These are phyloP conservation scores for Drechmeria coniospora DNA, from an alignment of 2,329 filamentous ascomycete genomes.

Conservation along the genomic window DNA sequence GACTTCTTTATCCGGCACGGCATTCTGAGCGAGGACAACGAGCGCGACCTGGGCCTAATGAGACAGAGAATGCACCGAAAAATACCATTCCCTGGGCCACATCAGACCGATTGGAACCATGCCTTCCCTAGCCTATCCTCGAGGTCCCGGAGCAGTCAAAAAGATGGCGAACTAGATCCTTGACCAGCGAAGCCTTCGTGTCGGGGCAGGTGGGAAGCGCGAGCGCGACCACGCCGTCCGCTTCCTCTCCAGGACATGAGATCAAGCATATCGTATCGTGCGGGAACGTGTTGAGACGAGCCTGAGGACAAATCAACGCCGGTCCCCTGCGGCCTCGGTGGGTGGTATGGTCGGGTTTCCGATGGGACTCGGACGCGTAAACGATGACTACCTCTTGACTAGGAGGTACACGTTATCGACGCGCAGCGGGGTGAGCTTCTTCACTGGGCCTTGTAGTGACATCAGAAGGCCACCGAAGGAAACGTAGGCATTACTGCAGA, in stretches of 20 bases:
- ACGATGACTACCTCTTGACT: slow-evolving; percentile 51
- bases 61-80: slow-evolving; percentile 58
- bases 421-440: slow-evolving; percentile 80
- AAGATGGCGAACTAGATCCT: too few relatives aligned
- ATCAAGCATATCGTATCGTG: too few relatives aligned
- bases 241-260: too few relatives aligned
- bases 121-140: neutral
- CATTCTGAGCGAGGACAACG: slow-evolving; percentile 63
- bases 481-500: slow-evolving; percentile 69
- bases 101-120: slow-evolving; percentile 22
- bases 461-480: slow-evolving; percentile 88
- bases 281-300: too few relatives aligned
- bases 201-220: too few relatives aligned
- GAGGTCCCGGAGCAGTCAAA: too few relatives aligned
- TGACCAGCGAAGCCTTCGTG: too few relatives aligned
- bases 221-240: too few relatives aligned
- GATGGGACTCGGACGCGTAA: neutral
- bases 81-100: slow-evolving; percentile 64
- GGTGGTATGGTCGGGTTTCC: too few relatives aligned
- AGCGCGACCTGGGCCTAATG: slow-evolving; percentile 66
- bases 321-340: too few relatives aligned
- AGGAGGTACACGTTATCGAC: slow-evolving; percentile 91
- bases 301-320: too few relatives aligned
- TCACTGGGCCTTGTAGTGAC: slow-evolving; percentile 84
- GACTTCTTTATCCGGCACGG: slow-evolving; percentile 86